phyloP scores from a whole-genome alignment of 2,329 filamentous ascomycete genomes.

The Exophiala spinifera region DNA sequence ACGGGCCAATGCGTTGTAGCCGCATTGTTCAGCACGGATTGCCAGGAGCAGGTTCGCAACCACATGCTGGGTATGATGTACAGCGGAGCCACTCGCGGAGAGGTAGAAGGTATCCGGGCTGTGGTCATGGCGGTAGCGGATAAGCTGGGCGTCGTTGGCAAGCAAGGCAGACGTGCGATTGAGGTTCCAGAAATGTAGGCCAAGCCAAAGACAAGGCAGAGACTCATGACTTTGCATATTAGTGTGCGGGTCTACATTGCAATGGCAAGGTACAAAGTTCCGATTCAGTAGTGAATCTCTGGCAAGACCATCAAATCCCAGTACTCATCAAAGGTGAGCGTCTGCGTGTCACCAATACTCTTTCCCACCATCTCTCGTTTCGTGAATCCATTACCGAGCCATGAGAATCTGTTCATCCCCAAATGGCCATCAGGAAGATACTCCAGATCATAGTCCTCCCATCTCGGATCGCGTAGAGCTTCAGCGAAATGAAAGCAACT shows the following conservation, averaged over 20 bases:
- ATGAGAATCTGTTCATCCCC: not conserved
- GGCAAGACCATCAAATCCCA: not conserved
- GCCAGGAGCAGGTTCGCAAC: not conserved
- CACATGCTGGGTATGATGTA: not conserved
- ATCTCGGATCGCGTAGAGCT: slow-evolving; percentile 25
- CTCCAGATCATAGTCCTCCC: slow-evolving; percentile 28
- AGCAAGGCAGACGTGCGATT: no score
- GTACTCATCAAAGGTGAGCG: not conserved
- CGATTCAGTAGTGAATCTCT: not conserved
- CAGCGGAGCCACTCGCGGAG: not conserved
- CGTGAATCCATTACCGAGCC: slow-evolving; percentile 1
- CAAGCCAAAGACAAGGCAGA: not conserved
- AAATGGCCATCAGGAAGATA: not conserved
- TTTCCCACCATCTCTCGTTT: slow-evolving; percentile 41
- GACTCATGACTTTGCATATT: not conserved
- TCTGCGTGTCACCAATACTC: slow-evolving; percentile 18
- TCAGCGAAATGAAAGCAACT: slow-evolving; percentile 21
- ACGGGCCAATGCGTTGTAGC: not conserved
- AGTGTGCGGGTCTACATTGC: not conserved
- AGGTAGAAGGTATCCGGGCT: not conserved
- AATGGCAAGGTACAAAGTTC: not conserved
- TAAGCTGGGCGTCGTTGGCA: not conserved
- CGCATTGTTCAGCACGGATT: not conserved
- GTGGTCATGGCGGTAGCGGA: not conserved
- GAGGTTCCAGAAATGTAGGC: no score